Conservation (phyloP, 75 land plant species). For the Pinus tabuliformis region DNA sequence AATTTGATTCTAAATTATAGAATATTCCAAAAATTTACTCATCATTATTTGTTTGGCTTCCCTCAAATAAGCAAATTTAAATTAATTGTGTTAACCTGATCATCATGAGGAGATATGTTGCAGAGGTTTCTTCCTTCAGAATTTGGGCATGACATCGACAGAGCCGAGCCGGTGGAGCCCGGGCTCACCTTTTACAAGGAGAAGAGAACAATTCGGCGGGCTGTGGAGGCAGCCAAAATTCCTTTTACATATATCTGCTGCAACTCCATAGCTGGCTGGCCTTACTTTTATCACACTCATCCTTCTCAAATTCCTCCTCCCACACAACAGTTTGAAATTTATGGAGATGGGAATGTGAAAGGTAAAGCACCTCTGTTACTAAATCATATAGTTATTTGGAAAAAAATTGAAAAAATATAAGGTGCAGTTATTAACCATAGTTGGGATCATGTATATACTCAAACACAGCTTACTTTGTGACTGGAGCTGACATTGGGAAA, state of each 20-base stretch:
- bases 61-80: no score
- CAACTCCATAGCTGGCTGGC: slow-evolving; percentile 22
- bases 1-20: no score
- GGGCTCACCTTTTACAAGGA: slow-evolving; percentile 4
- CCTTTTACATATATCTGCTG: slow-evolving; percentile 23
- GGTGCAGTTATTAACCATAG: no score
- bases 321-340: slow-evolving; percentile 10
- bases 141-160: slow-evolving; percentile 22
- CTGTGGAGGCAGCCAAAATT: slow-evolving; percentile 19
- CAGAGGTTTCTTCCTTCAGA: slow-evolving; percentile 29
- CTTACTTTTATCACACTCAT: slow-evolving; percentile 14
- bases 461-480: background rate
- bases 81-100: no score
- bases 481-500: slow-evolving; percentile 15
- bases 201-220: slow-evolving; percentile 14
- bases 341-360: slow-evolving; percentile 31
- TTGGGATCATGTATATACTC: background rate
- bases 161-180: slow-evolving; percentile 10
- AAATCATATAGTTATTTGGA: no score
- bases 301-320: slow-evolving; percentile 13
- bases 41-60: no score
- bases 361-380: background rate
- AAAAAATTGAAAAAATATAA: no score
- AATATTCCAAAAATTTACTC: no score
- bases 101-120: background rate